Percentiles rank a stretch among this genome's conserved stretches.
Conservation (phyloP, 2,329 filamentous ascomycete species). For the Emericellopsis atlantica region DNA sequence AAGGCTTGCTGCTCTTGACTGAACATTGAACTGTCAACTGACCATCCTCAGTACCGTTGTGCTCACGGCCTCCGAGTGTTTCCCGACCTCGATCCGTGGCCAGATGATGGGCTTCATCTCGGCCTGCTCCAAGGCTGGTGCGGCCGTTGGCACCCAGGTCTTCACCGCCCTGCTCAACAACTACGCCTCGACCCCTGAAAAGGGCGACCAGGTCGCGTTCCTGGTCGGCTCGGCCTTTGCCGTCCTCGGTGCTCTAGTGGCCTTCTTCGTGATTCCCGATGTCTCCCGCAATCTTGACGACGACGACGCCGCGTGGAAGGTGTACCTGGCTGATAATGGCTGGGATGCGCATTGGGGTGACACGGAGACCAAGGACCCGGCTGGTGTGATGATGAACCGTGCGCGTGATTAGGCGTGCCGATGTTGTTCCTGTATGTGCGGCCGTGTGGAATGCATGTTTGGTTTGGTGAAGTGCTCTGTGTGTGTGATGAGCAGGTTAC, state of each 20-base stretch:
- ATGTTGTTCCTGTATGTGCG: too few relatives aligned
- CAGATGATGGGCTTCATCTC: constrained; percentile 34
- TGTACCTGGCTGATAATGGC: constrained; percentile 12
- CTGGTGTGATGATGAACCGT: not conserved
- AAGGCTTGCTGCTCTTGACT: constrained; percentile 1
- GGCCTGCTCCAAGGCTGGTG: constrained; percentile 34
- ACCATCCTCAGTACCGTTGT: constrained; percentile 18
- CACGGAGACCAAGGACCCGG: constrained; percentile 11
- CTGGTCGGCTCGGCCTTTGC: constrained; percentile 37
- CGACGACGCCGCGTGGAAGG: constrained; percentile 16
- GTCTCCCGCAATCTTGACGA: constrained; percentile 12
- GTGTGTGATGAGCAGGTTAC: too few relatives aligned
- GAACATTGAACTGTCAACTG: not conserved
- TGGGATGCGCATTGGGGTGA: constrained; percentile 16
- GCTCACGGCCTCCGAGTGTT: constrained; percentile 29
- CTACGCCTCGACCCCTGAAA: constrained; percentile 21
- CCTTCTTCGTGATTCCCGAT: constrained; percentile 28
- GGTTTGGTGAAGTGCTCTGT: too few relatives aligned
- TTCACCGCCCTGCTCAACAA: constrained; percentile 36
- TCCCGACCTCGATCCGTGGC: constrained; percentile 34
- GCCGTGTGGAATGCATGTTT: too few relatives aligned
- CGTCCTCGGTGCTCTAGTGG: constrained; percentile 27
- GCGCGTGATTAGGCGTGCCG: not conserved
- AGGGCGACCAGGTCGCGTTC: constrained; percentile 35
- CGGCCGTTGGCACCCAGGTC: constrained; percentile 34